Evolutionary conservation across 2,329 filamentous ascomycete species (phyloP).

Genomic region (Macrophomina pseudophaseolina): DNA sequence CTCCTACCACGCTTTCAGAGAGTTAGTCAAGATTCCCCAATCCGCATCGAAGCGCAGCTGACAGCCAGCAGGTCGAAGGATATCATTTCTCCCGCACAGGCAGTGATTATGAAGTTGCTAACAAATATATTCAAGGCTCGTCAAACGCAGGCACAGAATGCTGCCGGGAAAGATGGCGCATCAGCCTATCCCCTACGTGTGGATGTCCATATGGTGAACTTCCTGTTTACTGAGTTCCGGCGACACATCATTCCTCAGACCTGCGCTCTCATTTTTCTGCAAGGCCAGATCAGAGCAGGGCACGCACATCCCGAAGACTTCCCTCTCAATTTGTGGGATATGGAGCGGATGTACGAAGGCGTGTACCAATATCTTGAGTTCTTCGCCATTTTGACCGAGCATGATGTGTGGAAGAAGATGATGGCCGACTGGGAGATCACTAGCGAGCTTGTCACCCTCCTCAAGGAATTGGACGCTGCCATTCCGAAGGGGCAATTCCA

Average conservation of each 20-base stretch:
- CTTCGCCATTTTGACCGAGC: conserved; percentile 85
- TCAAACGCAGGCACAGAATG: conserved; percentile 45
- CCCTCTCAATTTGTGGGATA: conserved; percentile 94
- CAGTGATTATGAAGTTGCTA: conserved; percentile 86
- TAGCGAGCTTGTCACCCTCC: conserved; percentile 84
- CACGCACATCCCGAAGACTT: conserved; percentile 82
- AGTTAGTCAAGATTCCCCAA: conserved; percentile 46
- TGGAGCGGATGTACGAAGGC: conserved; percentile 95
- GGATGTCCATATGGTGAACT: conserved; percentile 74
- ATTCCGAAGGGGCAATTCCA: conserved; percentile 69
- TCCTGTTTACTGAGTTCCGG: conserved; percentile 90
- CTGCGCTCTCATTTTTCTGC: conserved; percentile 89
- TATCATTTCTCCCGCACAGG: conserved; percentile 93
- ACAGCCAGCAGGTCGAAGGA: conserved; percentile 69
- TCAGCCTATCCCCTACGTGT: conserved; percentile 50
- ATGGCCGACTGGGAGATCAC: conserved; percentile 91
- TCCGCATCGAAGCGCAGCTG: conserved; percentile 1
- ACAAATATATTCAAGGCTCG: conserved; percentile 82
- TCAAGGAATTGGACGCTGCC: conserved; percentile 84
- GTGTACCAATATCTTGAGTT: conserved; percentile 95
- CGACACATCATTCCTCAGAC: conserved; percentile 93
- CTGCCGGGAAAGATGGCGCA: conserved; percentile 28
- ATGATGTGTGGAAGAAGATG: conserved; percentile 79
- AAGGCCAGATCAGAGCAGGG: conserved; percentile 83
- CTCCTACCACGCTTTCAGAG: conserved; percentile 87